These are phyloP conservation scores for Penicillium herquei DNA, from an alignment of 495 filamentous ascomycete species.

Conservation along the genomic window DNA sequence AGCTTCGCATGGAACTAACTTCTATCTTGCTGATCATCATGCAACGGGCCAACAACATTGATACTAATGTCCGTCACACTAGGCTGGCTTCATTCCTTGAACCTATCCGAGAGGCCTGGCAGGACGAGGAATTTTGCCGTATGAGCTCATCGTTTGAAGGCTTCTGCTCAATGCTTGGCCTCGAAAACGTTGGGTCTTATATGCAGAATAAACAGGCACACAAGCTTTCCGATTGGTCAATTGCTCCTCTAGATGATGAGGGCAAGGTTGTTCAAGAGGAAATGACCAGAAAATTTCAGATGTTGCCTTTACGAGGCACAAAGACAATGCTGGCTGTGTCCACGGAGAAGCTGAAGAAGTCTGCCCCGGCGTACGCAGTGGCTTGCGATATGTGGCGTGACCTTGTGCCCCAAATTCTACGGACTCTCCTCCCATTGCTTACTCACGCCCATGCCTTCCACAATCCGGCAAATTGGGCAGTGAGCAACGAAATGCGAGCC, in stretches of 20 bases:
- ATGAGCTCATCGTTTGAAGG: slow-evolving; percentile 72
- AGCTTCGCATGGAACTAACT: slow-evolving; percentile 68
- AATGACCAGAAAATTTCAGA: slow-evolving; percentile 65
- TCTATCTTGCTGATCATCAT: slow-evolving; percentile 83
- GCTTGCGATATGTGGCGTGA: slow-evolving; percentile 81
- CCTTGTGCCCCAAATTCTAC: slow-evolving; percentile 76
- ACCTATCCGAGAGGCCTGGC: slow-evolving; percentile 79
- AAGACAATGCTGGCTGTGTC: slow-evolving; percentile 88
- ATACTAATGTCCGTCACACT: slow-evolving; percentile 58
- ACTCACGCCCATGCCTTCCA: slow-evolving; percentile 94
- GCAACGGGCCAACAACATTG: slow-evolving; percentile 80
- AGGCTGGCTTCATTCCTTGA: slow-evolving; percentile 72
- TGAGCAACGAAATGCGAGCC: slow-evolving; percentile 73
- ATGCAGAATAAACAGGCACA: slow-evolving; percentile 70
- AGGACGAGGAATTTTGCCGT: slow-evolving; percentile 62
- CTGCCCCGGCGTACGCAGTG: slow-evolving; percentile 62
- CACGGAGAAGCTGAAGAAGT: slow-evolving; percentile 79
- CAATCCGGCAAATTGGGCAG: slow-evolving; percentile 78
- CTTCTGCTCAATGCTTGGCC: slow-evolving; percentile 76
- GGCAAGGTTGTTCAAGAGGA: slow-evolving; percentile 75
- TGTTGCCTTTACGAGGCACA: slow-evolving; percentile 77
- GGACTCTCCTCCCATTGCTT: slow-evolving; percentile 81
- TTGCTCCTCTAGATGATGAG: slow-evolving; percentile 69
- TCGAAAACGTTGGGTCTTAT: slow-evolving; percentile 79
- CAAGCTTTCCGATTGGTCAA: slow-evolving; percentile 78